phyloP scores from a whole-genome alignment of 768 basidiomycete genomes.

The Serendipita indica region DNA sequence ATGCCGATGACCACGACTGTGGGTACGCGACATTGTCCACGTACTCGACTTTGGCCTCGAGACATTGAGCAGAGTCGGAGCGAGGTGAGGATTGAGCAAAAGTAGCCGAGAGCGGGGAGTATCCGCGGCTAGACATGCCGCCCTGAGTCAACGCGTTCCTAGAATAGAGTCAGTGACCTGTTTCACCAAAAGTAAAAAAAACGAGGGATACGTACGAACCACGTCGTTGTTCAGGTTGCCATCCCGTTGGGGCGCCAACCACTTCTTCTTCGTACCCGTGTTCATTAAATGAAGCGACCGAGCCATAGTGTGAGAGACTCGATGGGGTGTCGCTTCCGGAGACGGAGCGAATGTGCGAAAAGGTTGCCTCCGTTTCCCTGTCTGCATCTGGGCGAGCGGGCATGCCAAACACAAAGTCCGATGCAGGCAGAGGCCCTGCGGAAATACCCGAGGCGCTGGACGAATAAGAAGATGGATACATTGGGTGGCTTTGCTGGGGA shows the following conservation, averaged over 20 bases:
- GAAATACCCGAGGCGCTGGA: conserved; percentile 4
- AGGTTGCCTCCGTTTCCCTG: conserved; percentile 5
- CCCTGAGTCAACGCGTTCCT: not conserved
- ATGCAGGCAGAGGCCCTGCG: conserved; percentile 14
- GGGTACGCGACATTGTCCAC: not conserved
- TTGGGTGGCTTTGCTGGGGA: conserved; percentile 1
- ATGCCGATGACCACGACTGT: too few relatives aligned
- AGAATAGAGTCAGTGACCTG: not conserved
- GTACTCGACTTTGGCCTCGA: not conserved
- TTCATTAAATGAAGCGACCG: conserved; percentile 10
- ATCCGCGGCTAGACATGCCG: not conserved
- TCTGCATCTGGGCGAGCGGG: not conserved
- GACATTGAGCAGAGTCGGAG: not conserved
- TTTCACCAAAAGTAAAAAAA: not conserved
- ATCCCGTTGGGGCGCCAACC: not conserved
- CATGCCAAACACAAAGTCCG: conserved; percentile 15
- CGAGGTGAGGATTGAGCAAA: not conserved
- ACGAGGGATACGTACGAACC: not conserved
- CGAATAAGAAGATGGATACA: conserved; percentile 10
- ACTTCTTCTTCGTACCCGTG: not conserved
- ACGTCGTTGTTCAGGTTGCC: not conserved
- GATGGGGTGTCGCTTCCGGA: conserved; percentile 10
- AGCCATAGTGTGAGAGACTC: conserved; percentile 14
- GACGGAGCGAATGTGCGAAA: conserved; percentile 8
- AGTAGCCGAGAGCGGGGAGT: not conserved